These are phyloP conservation scores for Henningerozyma blattae DNA, from an alignment of 805 yeast genomes.

Conservation along the genomic window DNA sequence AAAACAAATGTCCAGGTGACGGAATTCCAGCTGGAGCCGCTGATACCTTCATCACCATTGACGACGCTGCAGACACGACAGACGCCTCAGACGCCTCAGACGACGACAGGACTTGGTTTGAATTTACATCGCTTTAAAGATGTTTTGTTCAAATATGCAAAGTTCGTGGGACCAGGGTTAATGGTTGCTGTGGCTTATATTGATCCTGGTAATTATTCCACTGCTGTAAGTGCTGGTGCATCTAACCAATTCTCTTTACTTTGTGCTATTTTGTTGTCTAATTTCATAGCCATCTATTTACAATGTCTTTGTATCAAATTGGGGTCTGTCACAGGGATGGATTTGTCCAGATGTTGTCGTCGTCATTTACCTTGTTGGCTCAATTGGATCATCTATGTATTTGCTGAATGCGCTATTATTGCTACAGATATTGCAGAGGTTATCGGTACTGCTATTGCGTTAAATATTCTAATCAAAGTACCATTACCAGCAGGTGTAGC, in stretches of 20 bases:
- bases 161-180: constrained; percentile 79
- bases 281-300: constrained; percentile 69
- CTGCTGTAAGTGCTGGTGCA: constrained; percentile 85
- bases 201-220: constrained; percentile 90
- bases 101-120: too few species aligned
- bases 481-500: constrained; percentile 73
- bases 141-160: constrained; percentile 38
- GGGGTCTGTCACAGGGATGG: constrained; percentile 84
- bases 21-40: too few species aligned
- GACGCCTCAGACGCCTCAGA: too few species aligned
- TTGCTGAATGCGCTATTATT: constrained; percentile 79
- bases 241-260: constrained; percentile 60
- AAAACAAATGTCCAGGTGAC: too few species aligned
- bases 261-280: constrained; percentile 64
- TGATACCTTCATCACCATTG: too few species aligned
- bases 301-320: constrained; percentile 76
- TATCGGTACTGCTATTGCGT: constrained; percentile 82
- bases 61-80: too few species aligned
- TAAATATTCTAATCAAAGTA: constrained; percentile 60
- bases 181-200: constrained; percentile 84
- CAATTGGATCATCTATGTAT: constrained; percentile 51
- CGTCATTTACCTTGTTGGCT: constrained; percentile 55
- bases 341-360: constrained; percentile 76
- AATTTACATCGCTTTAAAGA: constrained; percentile 2
- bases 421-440: constrained; percentile 94